Evolutionary conservation across 306 rosid species (phyloP).

Genomic region (Prunus davidiana): DNA sequence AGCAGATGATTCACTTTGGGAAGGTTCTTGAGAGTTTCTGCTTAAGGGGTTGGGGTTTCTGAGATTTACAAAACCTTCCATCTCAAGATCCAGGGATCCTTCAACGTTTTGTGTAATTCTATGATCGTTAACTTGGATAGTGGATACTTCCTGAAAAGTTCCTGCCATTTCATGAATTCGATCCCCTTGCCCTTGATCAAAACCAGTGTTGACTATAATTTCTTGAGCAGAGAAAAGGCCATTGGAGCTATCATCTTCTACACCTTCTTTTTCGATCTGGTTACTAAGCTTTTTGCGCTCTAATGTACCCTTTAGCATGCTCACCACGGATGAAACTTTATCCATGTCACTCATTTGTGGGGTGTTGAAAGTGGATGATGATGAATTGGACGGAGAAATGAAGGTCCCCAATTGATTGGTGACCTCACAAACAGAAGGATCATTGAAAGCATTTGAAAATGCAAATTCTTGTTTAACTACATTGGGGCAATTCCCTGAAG

Average conservation of each 20-base stretch:
- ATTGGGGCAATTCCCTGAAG: constrained; percentile 40
- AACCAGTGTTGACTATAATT: constrained; percentile 37
- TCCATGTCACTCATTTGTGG: constrained; percentile 57
- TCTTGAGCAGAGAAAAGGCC: constrained; percentile 43
- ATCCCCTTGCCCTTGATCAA: constrained; percentile 46
- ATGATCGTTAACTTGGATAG: constrained; percentile 42
- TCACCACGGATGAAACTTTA: constrained; percentile 84
- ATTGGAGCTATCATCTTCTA: constrained; percentile 44
- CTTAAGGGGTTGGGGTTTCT: constrained; percentile 45
- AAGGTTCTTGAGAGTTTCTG: constrained; percentile 69
- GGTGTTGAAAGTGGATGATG: constrained; percentile 65
- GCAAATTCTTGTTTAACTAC: constrained; percentile 44
- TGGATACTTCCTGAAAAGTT: constrained; percentile 45
- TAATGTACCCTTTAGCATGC: constrained; percentile 85
- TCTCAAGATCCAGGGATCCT: constrained; percentile 44
- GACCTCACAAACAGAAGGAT: constrained; percentile 45
- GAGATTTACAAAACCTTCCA: constrained; percentile 64
- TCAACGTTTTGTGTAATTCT: constrained; percentile 45
- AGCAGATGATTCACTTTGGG: constrained; percentile 93
- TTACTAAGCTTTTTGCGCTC: constrained; percentile 66
- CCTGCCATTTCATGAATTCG: constrained; percentile 40
- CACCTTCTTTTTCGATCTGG: constrained; percentile 49
- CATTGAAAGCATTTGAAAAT: constrained; percentile 47
- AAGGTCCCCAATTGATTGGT: constrained; percentile 62
- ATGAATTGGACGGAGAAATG: constrained; percentile 73